Evolutionary conservation across 352 stramenopile genomes (phyloP).

Genomic region (Thraustotheca clavata): DNA sequence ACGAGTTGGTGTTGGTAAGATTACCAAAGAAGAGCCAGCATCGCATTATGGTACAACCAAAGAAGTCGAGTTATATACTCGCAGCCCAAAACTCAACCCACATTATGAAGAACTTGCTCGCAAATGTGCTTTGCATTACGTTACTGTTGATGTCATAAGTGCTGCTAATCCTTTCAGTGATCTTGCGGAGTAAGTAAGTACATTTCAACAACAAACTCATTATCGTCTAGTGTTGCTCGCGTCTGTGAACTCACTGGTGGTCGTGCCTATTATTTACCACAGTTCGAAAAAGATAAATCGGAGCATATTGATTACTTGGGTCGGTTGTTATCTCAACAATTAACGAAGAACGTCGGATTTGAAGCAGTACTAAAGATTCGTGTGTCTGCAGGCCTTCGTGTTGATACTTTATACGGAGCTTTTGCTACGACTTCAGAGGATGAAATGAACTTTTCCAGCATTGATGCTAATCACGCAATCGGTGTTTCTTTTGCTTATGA

Average conservation of each 20-base stretch:
- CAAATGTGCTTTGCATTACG: conserved; percentile 63
- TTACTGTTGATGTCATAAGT: conserved; percentile 80
- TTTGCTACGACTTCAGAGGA: conserved; percentile 65
- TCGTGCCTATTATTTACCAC: conserved; percentile 76
- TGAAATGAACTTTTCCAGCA: conserved; percentile 85
- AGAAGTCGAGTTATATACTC: conserved; percentile 78
- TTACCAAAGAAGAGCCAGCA: conserved; percentile 74
- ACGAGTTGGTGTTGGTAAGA: conserved; percentile 58
- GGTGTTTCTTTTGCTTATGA: conserved; percentile 86
- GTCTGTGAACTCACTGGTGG: conserved; percentile 80
- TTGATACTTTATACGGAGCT: conserved; percentile 80
- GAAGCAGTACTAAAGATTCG: conserved; percentile 87
- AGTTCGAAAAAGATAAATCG: conserved; percentile 78
- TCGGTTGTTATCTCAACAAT: conserved; percentile 38
- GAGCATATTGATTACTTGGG: conserved; percentile 33
- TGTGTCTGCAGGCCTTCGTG: conserved; percentile 66
- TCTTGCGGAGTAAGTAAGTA: conserved; percentile 43
- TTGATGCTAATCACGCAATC: conserved; percentile 78
- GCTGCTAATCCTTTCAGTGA: conserved; percentile 79
- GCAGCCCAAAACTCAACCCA: conserved; percentile 38
- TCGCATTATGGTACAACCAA: conserved; percentile 75
- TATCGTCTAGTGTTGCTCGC: conserved; percentile 35
- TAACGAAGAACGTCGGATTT: conserved; percentile 70
- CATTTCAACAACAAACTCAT: not conserved
- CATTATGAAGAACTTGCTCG: conserved; percentile 57